These are phyloP conservation scores for Pouteria glomerata DNA, from an alignment of 148 eudicot species.

Conservation along the genomic window DNA sequence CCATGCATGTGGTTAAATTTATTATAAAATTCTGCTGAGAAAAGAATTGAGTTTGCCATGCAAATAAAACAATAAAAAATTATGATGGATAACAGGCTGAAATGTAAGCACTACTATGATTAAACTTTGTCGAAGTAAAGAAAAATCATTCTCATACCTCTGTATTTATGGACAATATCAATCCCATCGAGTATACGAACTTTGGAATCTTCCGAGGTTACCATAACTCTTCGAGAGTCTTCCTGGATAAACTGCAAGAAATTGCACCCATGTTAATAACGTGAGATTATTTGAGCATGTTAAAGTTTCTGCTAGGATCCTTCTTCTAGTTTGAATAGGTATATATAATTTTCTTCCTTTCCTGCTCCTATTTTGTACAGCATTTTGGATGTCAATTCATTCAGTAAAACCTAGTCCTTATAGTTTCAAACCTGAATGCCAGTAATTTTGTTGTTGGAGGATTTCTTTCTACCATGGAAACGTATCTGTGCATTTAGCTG, in stretches of 20 bases:
- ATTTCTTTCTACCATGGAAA: constrained; percentile 36
- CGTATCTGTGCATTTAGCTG: constrained; percentile 36
- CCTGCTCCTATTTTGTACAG: too few relatives aligned
- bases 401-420: background rate
- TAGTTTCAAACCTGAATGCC: constrained; percentile 60
- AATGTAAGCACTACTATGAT: background rate
- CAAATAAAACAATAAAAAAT: background rate
- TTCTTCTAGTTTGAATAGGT: too few relatives aligned
- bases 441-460: constrained; percentile 50
- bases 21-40: background rate
- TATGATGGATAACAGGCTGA: background rate
- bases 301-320: too few relatives aligned
- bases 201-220: constrained; percentile 67
- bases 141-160: constrained; percentile 31
- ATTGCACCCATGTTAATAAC: constrained; percentile 14
- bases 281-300: too few relatives aligned
- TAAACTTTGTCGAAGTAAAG: background rate
- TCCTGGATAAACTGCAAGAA: constrained; percentile 48
- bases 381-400: too few relatives aligned
- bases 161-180: constrained; percentile 54
- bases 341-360: too few relatives aligned
- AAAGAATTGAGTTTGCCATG: background rate
- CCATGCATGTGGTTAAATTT: background rate
- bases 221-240: constrained; percentile 45
- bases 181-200: constrained; percentile 56